phyloP scores from a whole-genome alignment of 208 protist species.

The Novymonas esmeraldas region DNA sequence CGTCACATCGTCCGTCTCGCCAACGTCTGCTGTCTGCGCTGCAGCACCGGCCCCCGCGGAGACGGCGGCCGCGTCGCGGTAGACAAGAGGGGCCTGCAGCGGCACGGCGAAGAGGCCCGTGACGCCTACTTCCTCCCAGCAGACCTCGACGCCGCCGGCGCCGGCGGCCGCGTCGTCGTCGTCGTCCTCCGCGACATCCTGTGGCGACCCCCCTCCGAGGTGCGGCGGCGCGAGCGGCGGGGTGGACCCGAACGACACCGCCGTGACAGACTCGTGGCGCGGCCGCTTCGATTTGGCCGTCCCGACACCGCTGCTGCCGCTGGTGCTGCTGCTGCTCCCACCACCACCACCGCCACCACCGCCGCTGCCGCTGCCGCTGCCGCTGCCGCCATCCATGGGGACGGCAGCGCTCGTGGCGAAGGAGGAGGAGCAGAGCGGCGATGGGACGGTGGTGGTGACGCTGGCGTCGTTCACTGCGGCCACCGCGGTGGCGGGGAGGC shows the following conservation, averaged over 20 bases:
- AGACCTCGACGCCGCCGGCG: constrained; percentile 14
- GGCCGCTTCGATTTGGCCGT: constrained; percentile 13
- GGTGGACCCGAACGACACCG: not conserved
- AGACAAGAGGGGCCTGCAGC: constrained; percentile 43
- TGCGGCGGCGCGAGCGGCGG: not conserved
- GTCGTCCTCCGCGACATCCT: constrained; percentile 24
- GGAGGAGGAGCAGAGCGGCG: constrained; percentile 2
- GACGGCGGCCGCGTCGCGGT: constrained; percentile 14
- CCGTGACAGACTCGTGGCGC: constrained; percentile 18
- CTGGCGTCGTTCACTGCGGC: not conserved
- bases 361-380: not conserved
- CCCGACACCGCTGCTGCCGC: not conserved
- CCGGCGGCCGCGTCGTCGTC: constrained; percentile 17
- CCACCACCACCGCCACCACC: no score
- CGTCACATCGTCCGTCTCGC: not conserved
- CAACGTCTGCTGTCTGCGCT: not conserved
- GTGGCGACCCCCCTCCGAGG: not conserved
- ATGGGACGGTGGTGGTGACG: not conserved
- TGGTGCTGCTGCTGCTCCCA: not conserved
- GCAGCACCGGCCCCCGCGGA: not conserved
- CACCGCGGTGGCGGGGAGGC: not conserved
- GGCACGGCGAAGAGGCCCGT: constrained; percentile 62
- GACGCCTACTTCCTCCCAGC: constrained; percentile 74
- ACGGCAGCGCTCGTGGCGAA: not conserved
- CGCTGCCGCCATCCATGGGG: no score